Conservation (phyloP, 352 stramenopile genomes). For the Phytophthora cactorum region DNA sequence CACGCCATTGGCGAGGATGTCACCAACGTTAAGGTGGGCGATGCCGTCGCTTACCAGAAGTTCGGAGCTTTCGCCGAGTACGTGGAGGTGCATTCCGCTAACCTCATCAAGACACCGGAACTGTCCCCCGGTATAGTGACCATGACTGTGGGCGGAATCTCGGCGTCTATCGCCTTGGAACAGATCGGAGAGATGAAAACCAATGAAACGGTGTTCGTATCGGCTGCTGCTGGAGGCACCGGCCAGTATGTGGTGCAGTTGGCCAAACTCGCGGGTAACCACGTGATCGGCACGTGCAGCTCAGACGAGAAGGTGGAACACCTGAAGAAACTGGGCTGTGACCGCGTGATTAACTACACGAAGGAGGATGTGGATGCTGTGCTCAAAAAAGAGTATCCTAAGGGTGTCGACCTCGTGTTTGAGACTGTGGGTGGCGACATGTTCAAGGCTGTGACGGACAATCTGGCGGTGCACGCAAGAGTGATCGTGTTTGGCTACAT, state of each 20-base stretch:
- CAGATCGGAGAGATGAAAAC: constrained; percentile 34
- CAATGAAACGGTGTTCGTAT: constrained; percentile 32
- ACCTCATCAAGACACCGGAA: constrained; percentile 29
- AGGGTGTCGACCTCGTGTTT: constrained; percentile 32
- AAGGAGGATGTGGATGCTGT: constrained; percentile 32
- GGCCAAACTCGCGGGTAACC: constrained; percentile 32
- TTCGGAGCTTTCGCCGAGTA: constrained; percentile 1
- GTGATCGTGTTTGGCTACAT: constrained; percentile 39
- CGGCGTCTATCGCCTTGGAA: constrained; percentile 30
- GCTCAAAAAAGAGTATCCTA: constrained; percentile 36
- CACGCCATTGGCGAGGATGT: constrained; percentile 43
- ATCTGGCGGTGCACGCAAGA: constrained; percentile 27
- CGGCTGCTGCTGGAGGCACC: constrained; percentile 30
- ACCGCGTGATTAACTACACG: constrained; percentile 38
- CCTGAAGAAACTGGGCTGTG: constrained; percentile 30
- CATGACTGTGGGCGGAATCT: constrained; percentile 31
- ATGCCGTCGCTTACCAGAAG: constrained; percentile 45
- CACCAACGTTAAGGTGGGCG: constrained; percentile 46
- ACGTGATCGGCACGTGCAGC: constrained; percentile 37
- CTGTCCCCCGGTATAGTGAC: constrained; percentile 23
- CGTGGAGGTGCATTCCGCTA: constrained; percentile 21
- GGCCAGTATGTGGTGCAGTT: constrained; percentile 32
- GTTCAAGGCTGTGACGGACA: constrained; percentile 28
- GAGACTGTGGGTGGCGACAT: constrained; percentile 36
- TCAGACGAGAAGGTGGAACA: constrained; percentile 30